phyloP scores from a whole-genome alignment of 495 filamentous ascomycete species.

The Penicillium desertorum region DNA sequence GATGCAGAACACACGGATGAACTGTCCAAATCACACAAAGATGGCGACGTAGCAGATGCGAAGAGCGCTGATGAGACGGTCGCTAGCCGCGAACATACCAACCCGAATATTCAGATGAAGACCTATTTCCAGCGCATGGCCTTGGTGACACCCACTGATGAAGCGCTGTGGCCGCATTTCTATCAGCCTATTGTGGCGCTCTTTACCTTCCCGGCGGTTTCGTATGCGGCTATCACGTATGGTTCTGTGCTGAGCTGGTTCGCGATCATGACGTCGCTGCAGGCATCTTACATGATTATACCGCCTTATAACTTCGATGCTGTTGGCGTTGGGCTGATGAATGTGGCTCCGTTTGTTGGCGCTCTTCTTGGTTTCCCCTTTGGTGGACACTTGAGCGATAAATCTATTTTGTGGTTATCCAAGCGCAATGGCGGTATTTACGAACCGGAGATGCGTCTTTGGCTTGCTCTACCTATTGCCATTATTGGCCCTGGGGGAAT shows the following conservation, averaged over 20 bases:
- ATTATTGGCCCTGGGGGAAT: conserved; percentile 27
- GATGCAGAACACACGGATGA: not conserved
- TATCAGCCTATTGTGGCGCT: conserved; percentile 27
- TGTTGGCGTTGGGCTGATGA: conserved; percentile 38
- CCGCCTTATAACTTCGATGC: conserved; percentile 44
- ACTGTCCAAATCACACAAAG: not conserved
- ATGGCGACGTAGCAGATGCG: not conserved
- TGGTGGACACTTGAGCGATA: conserved; percentile 39
- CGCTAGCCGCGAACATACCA: conserved; percentile 2
- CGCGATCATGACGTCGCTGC: conserved; percentile 33
- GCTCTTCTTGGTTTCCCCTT: conserved; percentile 35
- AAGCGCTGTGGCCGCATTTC: conserved; percentile 27
- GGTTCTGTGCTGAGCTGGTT: conserved; percentile 36
- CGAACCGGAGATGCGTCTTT: conserved; percentile 45
- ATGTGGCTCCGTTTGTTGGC: conserved; percentile 41
- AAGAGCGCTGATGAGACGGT: not conserved
- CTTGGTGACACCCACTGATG: conserved; percentile 25
- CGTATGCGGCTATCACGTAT: conserved; percentile 39
- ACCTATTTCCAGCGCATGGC: conserved; percentile 31
- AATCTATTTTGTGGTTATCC: conserved; percentile 33
- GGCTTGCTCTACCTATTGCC: conserved; percentile 29
- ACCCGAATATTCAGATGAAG: conserved; percentile 18
- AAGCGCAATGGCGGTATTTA: conserved; percentile 42
- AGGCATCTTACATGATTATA: conserved; percentile 31
- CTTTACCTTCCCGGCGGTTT: conserved; percentile 34